Base-by-base conservation (phyloP, 2,329 filamentous ascomycete species). In the Colletotrichum sp. region DNA sequence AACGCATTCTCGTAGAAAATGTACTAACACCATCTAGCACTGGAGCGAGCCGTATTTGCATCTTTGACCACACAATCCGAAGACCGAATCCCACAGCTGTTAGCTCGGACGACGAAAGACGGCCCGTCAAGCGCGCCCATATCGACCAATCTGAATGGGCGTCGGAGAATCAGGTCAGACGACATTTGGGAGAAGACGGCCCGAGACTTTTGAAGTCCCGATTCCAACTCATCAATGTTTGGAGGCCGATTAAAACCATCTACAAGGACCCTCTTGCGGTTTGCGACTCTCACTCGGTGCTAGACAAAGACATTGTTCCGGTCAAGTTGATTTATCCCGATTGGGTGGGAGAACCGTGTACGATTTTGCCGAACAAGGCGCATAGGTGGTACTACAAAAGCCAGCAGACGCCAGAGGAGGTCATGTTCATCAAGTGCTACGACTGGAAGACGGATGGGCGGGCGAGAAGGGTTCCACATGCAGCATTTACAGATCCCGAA, bases 51-150 rank as follows among this genome's bases (percentile, higher is more conserved):
- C 87, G 88, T 39, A 82, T 92, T 78, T 88, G 90, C 85, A 91
- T 93, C 81, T 93, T 93, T 81, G 90, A 92, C 83, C 91, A 93
- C 83, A 92, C 90, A 8, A 90, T 93, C 77, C 84, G 84, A 19
- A 84, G 85, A 22, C 67, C 67, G 32, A 69, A 71, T 36, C 39
- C 61, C 19, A 65, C 59, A 12, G 61, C 69, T 9, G 30, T 22
- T 27, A 30, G 52, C n/a, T 71, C 69, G 8, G 69, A 66, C 16
- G 61, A 71, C 2, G 69, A 71, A 16, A 34, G 69, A n/a, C 29
- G 86, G 2, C 88, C 88, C 0, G 85, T 88, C 4, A 84, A 86
- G 65, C 84, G 86, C 22, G 87, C 88, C 0, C 88, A 90, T 74
- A 87, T 89, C 73, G 88, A 89, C 77, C 87, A 81, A 76, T 81